phyloP scores from a whole-genome alignment of 176 grass and related monocot genomes.

The Lolium multiflorum region DNA sequence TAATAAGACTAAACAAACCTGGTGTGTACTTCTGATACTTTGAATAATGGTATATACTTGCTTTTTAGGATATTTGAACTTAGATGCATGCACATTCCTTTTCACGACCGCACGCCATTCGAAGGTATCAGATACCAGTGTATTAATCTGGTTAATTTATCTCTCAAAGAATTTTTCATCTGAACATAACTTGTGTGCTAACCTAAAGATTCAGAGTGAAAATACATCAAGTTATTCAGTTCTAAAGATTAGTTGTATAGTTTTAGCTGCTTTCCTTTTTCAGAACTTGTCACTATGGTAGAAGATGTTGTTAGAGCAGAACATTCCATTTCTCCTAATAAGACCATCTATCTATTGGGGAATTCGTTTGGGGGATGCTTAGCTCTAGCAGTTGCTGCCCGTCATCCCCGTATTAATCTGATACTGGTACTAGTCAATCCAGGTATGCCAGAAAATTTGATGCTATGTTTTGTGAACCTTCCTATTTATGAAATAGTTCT shows the following conservation, averaged over 20 bases:
- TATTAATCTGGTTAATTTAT: neutral
- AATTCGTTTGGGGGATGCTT: constrained; percentile 86
- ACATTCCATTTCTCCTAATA: constrained; percentile 58
- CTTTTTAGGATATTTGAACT: constrained; percentile 72
- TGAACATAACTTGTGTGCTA: neutral
- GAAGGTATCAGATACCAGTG: constrained; percentile 50
- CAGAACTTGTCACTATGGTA: constrained; percentile 74
- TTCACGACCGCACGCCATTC: constrained; percentile 67
- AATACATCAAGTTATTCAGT: neutral
- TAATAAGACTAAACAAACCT: neutral
- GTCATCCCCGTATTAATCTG: constrained; percentile 67
- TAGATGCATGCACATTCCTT: constrained; percentile 71
- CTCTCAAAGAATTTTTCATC: neutral
- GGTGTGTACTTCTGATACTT: neutral
- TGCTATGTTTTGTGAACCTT: neutral
- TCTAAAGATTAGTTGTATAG: constrained; percentile 24
- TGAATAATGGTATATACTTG: neutral
- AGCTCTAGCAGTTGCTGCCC: constrained; percentile 73
- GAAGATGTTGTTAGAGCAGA: constrained; percentile 66
- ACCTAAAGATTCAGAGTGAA: constrained; percentile 6
- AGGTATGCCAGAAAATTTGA: constrained; percentile 42
- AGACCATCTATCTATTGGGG: constrained; percentile 75
- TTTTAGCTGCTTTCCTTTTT: constrained; percentile 50
- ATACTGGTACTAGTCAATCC: constrained; percentile 74
- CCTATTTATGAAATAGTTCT: neutral